These are phyloP conservation scores for Trypanosoma vivax DNA, from an alignment of 208 protist genomes.

Conservation along the genomic window DNA sequence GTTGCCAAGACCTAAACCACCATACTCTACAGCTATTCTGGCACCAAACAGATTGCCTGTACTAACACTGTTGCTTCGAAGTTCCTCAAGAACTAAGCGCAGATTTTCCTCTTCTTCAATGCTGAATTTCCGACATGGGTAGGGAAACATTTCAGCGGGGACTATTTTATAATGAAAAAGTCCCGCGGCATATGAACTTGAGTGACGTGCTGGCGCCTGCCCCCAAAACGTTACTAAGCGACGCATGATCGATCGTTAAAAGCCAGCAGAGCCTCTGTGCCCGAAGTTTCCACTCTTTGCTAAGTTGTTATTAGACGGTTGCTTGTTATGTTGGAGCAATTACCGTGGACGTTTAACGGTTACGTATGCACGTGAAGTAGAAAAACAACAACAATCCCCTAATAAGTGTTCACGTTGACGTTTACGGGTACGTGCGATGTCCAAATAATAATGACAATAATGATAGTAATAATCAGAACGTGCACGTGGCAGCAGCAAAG, in stretches of 20 bases:
- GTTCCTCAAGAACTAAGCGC: slow-evolving; percentile 65
- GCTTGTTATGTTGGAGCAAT: too few relatives aligned
- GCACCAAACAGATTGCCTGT: slow-evolving; percentile 50
- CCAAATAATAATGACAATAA: too few relatives aligned
- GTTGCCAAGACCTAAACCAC: slow-evolving; percentile 70
- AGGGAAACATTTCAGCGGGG: slow-evolving; percentile 70
- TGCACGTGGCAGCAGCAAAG: too few relatives aligned
- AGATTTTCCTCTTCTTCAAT: slow-evolving; percentile 72
- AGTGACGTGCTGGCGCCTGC: slow-evolving; percentile 21
- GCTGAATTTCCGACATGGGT: slow-evolving; percentile 63
- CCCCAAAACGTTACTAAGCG: slow-evolving; percentile 7
- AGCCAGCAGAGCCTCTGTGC: too few relatives aligned
- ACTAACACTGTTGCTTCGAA: slow-evolving; percentile 55
- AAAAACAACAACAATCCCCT: too few relatives aligned
- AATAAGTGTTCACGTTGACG: too few relatives aligned
- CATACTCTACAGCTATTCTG: slow-evolving; percentile 75
- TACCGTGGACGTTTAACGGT: too few relatives aligned
- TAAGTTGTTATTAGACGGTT: too few relatives aligned
- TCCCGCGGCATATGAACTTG: slow-evolving; percentile 68
- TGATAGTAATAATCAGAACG: too few relatives aligned
- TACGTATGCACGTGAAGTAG: too few relatives aligned
- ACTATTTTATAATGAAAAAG: slow-evolving; percentile 80
- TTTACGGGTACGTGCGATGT: too few relatives aligned
- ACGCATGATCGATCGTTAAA: slow-evolving; percentile 10
- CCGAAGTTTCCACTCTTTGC: too few relatives aligned